Evolutionary conservation across 2,329 filamentous ascomycete species (phyloP).

Genomic region (Fusarium musae): DNA sequence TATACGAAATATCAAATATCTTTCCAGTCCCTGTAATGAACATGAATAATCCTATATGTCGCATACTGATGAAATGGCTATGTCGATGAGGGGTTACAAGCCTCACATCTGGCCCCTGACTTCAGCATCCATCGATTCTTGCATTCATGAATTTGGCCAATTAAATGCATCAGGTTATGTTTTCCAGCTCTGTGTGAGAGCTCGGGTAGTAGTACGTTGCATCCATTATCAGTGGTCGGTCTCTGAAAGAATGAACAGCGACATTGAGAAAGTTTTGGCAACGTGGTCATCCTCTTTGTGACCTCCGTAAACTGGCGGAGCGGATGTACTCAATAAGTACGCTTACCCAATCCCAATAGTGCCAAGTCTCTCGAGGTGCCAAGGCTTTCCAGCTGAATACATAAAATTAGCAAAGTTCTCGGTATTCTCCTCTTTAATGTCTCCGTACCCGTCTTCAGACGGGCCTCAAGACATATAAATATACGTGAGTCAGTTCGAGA

Average conservation of each 20-base stretch:
- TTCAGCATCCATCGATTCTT: not conserved
- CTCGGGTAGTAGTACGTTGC: rapidly evolving
- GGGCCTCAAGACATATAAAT: not conserved
- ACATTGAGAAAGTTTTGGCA: not conserved
- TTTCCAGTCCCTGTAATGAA: not conserved
- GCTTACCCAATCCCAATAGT: not conserved
- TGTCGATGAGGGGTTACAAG: not conserved
- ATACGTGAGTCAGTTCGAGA: not conserved
- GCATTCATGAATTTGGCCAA: not conserved
- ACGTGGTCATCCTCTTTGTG: not conserved
- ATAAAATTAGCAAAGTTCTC: not conserved
- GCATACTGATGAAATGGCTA: not conserved
- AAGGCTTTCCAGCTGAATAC: not conserved
- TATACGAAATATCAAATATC: too few species aligned
- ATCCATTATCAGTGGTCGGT: too few species aligned
- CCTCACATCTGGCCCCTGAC: too few species aligned
- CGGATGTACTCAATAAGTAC: not conserved
- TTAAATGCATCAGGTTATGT: not conserved
- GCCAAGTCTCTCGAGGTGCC: not conserved
- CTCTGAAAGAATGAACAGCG: not conserved
- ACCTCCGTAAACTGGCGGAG: not conserved
- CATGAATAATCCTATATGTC: not conserved
- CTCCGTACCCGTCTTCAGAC: not conserved
- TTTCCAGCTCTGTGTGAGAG: not conserved
- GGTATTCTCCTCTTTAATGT: rapidly evolving